These are phyloP conservation scores for Syncephalis plumigaleata DNA, from an alignment of 371 early-diverging fungal species.

Conservation along the genomic window DNA sequence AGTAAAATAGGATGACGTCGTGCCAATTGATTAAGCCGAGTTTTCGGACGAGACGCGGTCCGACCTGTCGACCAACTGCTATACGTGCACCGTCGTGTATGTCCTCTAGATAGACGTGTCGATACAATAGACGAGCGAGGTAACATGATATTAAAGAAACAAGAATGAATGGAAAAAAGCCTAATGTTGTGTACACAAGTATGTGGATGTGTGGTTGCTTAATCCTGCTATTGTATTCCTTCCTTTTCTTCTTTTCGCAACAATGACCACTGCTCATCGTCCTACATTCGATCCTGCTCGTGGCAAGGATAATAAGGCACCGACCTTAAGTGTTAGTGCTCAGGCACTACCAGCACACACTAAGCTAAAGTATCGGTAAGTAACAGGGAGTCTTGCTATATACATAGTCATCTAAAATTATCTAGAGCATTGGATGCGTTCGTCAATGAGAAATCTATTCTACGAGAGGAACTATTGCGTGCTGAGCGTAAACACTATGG, in stretches of 20 bases:
- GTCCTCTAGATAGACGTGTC: no score
- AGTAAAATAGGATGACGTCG: no score
- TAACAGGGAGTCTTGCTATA: not conserved
- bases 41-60: no score
- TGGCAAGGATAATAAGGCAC: conserved; percentile 55
- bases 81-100: no score
- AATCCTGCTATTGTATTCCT: no score
- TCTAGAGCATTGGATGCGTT: not conserved
- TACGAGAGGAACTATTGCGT: conserved; percentile 15
- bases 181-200: no score
- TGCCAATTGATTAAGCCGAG: no score
- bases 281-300: conserved; percentile 75
- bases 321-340: conserved; percentile 50
- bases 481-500: conserved; percentile 18
- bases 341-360: conserved; percentile 76
- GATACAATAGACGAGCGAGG: no score
- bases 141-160: no score
- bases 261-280: conserved; percentile 50
- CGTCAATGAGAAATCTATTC: conserved; percentile 4
- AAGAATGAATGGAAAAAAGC: no score
- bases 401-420: not conserved
- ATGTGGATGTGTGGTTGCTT: no score
- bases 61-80: no score
- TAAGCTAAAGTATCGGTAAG: conserved; percentile 65
- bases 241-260: not conserved